A percentile compares a stretch with the other conserved stretches of the same genome.
These are phyloP conservation scores for Barnettozyma californica DNA, from an alignment of 805 yeast species.

Conservation along the genomic window DNA sequence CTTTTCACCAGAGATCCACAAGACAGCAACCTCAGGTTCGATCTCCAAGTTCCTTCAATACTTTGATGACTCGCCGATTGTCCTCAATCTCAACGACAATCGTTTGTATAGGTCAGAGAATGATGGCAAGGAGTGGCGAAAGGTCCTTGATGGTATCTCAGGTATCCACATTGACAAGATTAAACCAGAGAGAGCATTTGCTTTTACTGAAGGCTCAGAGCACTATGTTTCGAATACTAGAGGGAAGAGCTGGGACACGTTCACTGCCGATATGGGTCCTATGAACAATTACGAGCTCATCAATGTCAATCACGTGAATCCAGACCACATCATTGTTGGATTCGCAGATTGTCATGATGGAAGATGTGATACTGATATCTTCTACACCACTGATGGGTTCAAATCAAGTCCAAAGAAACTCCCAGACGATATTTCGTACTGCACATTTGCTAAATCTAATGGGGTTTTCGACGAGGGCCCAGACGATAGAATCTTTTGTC, in stretches of 20 bases:
- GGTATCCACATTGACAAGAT: conserved; percentile 29
- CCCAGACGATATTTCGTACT: conserved; percentile 25
- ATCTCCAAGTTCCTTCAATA: conserved; percentile 20
- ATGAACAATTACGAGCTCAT: conserved; percentile 21
- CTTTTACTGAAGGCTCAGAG: conserved; percentile 26
- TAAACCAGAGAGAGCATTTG: conserved; percentile 36
- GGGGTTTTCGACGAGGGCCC: conserved; percentile 22
- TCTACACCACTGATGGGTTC: conserved; percentile 43
- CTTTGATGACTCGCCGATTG: conserved; percentile 30
- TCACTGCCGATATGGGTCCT: conserved; percentile 24
- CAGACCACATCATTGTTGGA: conserved; percentile 34
- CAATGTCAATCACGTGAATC: conserved; percentile 34
- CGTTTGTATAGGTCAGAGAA: conserved; percentile 41
- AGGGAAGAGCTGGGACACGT: conserved; percentile 38
- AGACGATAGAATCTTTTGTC: conserved; percentile 34
- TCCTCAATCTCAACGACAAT: conserved; percentile 19
- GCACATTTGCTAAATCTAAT: conserved; percentile 27
- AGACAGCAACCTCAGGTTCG: conserved; percentile 1
- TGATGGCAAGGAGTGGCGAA: conserved; percentile 40
- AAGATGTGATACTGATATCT: conserved; percentile 32
- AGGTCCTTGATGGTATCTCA: conserved; percentile 29
- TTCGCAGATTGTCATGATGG: conserved; percentile 21
- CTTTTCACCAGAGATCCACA: conserved; percentile 24
- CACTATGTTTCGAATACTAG: conserved; percentile 37
- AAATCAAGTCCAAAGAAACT: conserved; percentile 26